Evolutionary conservation across 306 rosid species (phyloP).

Genomic region (Lithocarpus polystachyus): DNA sequence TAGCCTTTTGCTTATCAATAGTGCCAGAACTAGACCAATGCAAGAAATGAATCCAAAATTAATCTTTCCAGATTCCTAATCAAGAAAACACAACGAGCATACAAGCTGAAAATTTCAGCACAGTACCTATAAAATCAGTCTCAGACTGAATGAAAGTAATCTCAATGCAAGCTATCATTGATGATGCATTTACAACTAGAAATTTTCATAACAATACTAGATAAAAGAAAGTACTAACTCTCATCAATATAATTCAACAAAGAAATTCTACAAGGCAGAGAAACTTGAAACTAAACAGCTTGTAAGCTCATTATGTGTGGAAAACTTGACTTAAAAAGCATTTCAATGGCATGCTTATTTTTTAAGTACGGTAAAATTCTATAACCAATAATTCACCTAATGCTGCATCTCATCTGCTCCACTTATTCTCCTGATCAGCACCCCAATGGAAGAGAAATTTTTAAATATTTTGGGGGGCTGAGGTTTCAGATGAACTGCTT

Average conservation of each 20-base stretch:
- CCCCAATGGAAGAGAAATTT: conserved; percentile 18
- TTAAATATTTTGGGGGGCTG: conserved; percentile 35
- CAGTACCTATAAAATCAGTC: not conserved
- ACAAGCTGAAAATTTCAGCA: no score
- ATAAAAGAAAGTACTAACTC: not conserved
- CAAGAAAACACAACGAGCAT: no score
- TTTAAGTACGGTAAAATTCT: conserved; percentile 34
- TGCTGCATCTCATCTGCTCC: conserved; percentile 28
- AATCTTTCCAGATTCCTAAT: no score
- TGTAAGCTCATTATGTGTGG: conserved; percentile 24
- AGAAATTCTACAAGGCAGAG: conserved; percentile 25
- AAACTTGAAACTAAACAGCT: conserved; percentile 15
- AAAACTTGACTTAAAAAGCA: conserved; percentile 22
- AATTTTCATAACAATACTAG: not conserved
- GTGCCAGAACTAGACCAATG: no score
- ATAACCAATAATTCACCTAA: conserved; percentile 30
- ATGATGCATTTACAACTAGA: not conserved
- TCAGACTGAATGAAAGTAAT: not conserved
- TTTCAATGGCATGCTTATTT: conserved; percentile 40
- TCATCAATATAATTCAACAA: conserved; percentile 6
- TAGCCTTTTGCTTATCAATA: no score
- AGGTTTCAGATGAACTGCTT: conserved; percentile 50
- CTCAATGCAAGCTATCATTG: not conserved
- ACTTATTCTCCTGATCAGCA: conserved; percentile 25
- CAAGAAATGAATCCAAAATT: no score